Percentiles rank a stretch among this genome's conserved stretches.
Conservation (phyloP, 257 asterid genomes). For the Solanum paucissectum region DNA sequence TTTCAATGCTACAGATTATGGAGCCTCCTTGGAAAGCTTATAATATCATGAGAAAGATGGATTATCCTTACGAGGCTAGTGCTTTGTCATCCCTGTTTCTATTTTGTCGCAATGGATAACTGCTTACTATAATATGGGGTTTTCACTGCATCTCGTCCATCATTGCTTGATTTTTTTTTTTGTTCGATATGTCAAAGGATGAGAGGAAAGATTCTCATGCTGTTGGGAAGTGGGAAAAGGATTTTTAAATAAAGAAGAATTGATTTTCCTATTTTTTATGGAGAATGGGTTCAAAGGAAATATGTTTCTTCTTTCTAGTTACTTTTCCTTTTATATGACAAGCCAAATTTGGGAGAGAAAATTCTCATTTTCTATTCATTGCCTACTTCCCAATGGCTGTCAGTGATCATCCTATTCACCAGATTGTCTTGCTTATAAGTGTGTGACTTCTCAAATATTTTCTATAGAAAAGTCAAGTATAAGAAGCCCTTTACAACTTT, state of each 20-base stretch:
- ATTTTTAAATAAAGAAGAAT: background rate
- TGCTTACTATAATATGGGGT: background rate
- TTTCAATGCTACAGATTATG: conserved; percentile 60
- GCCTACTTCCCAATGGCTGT: background rate
- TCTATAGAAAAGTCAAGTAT: background rate
- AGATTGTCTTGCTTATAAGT: background rate
- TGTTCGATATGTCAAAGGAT: background rate
- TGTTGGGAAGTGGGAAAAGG: background rate
- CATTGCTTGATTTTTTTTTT: background rate
- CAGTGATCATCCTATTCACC: background rate
- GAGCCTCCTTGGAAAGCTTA: conserved; percentile 98
- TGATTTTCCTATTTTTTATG: background rate
- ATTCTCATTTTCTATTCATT: background rate
- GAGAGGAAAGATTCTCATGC: background rate
- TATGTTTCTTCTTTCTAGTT: background rate
- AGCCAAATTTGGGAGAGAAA: background rate
- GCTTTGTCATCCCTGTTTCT: conserved; percentile 4
- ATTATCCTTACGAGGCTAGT: conserved; percentile 93
- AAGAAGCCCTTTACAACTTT: background rate
- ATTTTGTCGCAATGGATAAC: background rate
- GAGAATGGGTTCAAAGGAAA: background rate
- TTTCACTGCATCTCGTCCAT: background rate
- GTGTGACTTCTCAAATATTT: background rate
- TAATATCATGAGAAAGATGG: conserved; percentile 83
- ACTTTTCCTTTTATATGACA: background rate